These are phyloP conservation scores for Fusarium dimerum DNA, from an alignment of 2,329 filamentous ascomycete species.

Conservation along the genomic window DNA sequence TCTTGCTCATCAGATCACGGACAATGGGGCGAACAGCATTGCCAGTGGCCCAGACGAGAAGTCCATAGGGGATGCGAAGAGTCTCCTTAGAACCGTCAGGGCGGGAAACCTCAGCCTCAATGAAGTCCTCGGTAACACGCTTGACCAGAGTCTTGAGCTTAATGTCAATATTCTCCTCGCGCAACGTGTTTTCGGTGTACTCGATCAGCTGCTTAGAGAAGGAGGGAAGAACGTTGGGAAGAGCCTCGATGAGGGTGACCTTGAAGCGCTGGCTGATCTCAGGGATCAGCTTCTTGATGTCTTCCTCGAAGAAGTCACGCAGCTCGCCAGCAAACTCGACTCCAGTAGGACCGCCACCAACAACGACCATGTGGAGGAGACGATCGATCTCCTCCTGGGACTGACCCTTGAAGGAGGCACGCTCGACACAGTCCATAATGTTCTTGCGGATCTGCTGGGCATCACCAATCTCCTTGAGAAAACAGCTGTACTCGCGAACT, in stretches of 20 bases:
- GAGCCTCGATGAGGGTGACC: conserved; percentile 94
- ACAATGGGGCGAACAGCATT: conserved; percentile 90
- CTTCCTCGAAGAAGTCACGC: conserved; percentile 97
- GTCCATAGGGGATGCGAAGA: conserved; percentile 85
- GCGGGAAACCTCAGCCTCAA: conserved; percentile 82
- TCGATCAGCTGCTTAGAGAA: conserved; percentile 99
- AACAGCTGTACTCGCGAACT: conserved; percentile 92
- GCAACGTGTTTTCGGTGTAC: conserved; percentile 98
- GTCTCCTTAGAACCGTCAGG: conserved; percentile 83
- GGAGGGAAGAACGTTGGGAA: conserved; percentile 94
- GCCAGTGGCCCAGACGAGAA: conserved; percentile 97
- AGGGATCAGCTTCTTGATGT: conserved; percentile 97
- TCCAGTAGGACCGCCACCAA: conserved; percentile 90
- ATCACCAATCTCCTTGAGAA: conserved; percentile 97
- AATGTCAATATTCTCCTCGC: conserved; percentile 97
- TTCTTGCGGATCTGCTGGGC: conserved; percentile 95
- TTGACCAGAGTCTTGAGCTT: conserved; percentile 99
- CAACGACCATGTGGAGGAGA: conserved; percentile 96
- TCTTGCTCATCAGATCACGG: conserved; percentile 86
- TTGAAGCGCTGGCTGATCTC: conserved; percentile 95
- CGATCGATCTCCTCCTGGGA: conserved; percentile 84
- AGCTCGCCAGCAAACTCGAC: conserved; percentile 98
- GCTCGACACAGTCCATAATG: conserved; percentile 99
- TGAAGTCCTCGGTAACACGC: conserved; percentile 87
- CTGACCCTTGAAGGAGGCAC: conserved; percentile 97